A percentile compares a stretch with the other conserved stretches of the same genome.
Conservation (phyloP, 371 early-diverging fungal genomes). For the Haplosporangium sp. region DNA sequence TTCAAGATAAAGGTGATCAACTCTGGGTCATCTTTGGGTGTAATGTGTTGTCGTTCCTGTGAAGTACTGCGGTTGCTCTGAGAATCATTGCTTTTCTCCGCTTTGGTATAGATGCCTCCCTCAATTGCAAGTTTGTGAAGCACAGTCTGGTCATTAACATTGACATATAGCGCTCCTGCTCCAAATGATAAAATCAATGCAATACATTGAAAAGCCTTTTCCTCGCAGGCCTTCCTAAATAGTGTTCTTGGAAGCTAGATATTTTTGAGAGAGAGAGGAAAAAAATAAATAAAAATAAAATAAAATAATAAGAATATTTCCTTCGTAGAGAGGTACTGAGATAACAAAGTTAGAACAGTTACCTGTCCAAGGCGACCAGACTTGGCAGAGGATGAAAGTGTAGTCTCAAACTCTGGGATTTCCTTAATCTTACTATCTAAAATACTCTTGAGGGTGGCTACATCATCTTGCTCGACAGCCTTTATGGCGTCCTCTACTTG, state of each 20-base stretch:
- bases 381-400: slow-evolving; percentile 21
- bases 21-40: slow-evolving; percentile 42
- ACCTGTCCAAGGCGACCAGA: slow-evolving; percentile 45
- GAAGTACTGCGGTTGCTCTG: background rate
- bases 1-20: slow-evolving; percentile 53
- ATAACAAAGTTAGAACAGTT: background rate
- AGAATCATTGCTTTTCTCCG: background rate
- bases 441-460: slow-evolving; percentile 27
- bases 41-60: background rate
- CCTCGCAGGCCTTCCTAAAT: slow-evolving; percentile 66
- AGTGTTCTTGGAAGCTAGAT: slow-evolving; percentile 61
- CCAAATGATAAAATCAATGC: slow-evolving; percentile 58
- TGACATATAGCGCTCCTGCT: slow-evolving; percentile 55
- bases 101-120: slow-evolving; percentile 47
- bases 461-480: slow-evolving; percentile 55
- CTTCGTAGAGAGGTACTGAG: background rate
- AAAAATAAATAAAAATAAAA: background rate
- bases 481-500: slow-evolving; percentile 34
- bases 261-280: background rate
- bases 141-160: slow-evolving; percentile 75
- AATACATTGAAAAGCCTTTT: slow-evolving; percentile 62
- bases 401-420: slow-evolving; percentile 18
- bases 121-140: slow-evolving; percentile 70
- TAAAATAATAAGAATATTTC: background rate
- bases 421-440: slow-evolving; percentile 33